Evolutionary conservation across 768 basidiomycete species (phyloP).

Genomic region (Suillus americanus): DNA sequence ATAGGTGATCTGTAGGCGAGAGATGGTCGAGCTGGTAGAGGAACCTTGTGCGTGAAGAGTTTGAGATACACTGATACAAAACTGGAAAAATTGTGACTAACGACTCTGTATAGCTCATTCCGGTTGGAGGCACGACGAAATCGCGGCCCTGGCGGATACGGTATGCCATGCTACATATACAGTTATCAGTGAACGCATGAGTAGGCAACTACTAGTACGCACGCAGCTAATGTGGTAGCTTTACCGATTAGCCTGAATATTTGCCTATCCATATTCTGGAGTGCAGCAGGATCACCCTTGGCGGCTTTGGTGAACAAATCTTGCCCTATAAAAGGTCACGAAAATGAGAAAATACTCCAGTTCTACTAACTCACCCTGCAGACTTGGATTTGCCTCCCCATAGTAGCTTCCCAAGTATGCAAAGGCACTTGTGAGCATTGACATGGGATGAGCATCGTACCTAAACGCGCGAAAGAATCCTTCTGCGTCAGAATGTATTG

Average conservation of each 20-base stretch:
- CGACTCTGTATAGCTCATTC: slow-evolving; percentile 84
- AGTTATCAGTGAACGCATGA: background rate
- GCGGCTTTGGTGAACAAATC: slow-evolving; percentile 73
- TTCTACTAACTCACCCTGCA: slow-evolving; percentile 55
- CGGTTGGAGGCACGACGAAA: slow-evolving; percentile 82
- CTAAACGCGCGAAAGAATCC: slow-evolving; percentile 74
- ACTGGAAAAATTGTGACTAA: slow-evolving; percentile 25
- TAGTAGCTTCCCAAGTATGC: slow-evolving; percentile 89
- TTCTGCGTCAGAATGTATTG: slow-evolving; percentile 66
- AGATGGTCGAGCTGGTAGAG: slow-evolving; percentile 90
- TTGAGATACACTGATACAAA: background rate
- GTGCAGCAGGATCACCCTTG: slow-evolving; percentile 60
- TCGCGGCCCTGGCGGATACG: slow-evolving; percentile 88
- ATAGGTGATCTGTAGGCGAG: slow-evolving; percentile 30
- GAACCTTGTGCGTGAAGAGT: slow-evolving; percentile 48
- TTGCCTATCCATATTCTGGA: slow-evolving; percentile 88
- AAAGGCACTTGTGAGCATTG: slow-evolving; percentile 84
- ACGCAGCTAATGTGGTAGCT: slow-evolving; percentile 86
- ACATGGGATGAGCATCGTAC: slow-evolving; percentile 92
- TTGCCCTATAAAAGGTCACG: slow-evolving; percentile 51
- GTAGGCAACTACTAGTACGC: slow-evolving; percentile 27
- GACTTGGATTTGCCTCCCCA: slow-evolving; percentile 83
- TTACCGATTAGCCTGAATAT: slow-evolving; percentile 88
- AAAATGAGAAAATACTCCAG: background rate
- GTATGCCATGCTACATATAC: slow-evolving; percentile 74